Conservation (phyloP, 495 filamentous ascomycete genomes). For the Tuber borchii region DNA sequence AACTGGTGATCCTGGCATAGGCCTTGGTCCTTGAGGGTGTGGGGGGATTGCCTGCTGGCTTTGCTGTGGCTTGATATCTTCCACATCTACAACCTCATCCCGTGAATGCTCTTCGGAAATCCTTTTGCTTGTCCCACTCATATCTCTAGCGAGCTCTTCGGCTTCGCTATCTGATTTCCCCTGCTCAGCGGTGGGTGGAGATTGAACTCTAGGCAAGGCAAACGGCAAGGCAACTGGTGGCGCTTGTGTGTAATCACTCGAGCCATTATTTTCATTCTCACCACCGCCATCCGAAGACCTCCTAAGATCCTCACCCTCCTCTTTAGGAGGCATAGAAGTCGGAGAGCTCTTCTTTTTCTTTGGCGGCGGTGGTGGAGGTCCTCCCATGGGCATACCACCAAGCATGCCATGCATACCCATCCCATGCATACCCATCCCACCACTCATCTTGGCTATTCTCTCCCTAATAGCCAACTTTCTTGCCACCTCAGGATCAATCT, state of each 20-base stretch:
- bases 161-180: slow-evolving; percentile 46
- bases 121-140: slow-evolving; percentile 33
- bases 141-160: slow-evolving; percentile 43
- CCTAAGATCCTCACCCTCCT: slow-evolving; percentile 44
- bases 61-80: slow-evolving; percentile 54
- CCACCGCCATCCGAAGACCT: slow-evolving; percentile 45
- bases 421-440: slow-evolving; percentile 94
- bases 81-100: slow-evolving; percentile 56
- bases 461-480: slow-evolving; percentile 84
- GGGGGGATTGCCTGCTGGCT: slow-evolving; percentile 37
- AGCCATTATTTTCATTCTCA: slow-evolving; percentile 43
- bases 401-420: slow-evolving; percentile 98
- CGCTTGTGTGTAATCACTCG: slow-evolving; percentile 41
- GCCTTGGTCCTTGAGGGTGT: slow-evolving; percentile 47
- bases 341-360: slow-evolving; percentile 60
- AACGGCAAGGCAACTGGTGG: slow-evolving; percentile 45
- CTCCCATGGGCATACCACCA: slow-evolving; percentile 58
- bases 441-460: slow-evolving; percentile 96
- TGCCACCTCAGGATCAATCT: slow-evolving; percentile 82
- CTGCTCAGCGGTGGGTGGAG: slow-evolving; percentile 30
- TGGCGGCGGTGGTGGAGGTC: slow-evolving; percentile 50
- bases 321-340: slow-evolving; percentile 48
- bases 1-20: slow-evolving; percentile 40
- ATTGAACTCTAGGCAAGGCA: slow-evolving; percentile 35
- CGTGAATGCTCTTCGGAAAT: slow-evolving; percentile 43